Conservation (phyloP, 2,329 filamentous ascomycete species). For the Thelonectria rubi region DNA sequence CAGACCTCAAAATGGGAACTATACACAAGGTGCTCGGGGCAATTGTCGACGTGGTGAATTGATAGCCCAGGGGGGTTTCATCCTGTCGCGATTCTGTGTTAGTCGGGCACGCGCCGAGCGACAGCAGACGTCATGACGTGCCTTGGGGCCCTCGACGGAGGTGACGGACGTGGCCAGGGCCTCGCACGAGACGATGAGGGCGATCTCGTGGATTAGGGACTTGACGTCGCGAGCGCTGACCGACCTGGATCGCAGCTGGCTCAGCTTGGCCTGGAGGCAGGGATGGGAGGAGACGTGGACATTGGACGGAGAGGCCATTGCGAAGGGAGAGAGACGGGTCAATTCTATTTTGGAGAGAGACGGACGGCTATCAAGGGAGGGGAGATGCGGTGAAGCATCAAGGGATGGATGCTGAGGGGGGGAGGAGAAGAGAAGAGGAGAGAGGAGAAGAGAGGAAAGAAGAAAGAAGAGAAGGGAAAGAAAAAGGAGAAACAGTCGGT, state of each 20-base stretch:
- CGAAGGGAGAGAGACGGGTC: constrained; percentile 11
- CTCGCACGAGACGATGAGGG: constrained; percentile 83
- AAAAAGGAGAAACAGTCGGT: constrained; percentile 29
- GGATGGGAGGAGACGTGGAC: constrained; percentile 87
- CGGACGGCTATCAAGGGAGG: constrained; percentile 11
- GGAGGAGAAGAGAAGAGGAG: constrained; percentile 36
- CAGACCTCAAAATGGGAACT: constrained; percentile 91
- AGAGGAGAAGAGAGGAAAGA: constrained; percentile 24
- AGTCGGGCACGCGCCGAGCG: constrained; percentile 9
- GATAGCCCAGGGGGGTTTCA: constrained; percentile 79
- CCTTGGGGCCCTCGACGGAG: constrained; percentile 67
- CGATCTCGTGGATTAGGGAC: constrained; percentile 84
- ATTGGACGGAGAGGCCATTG: constrained; percentile 56
- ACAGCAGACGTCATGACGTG: constrained; percentile 49
- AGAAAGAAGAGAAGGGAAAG: constrained; percentile 8
- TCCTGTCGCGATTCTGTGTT: constrained; percentile 59
- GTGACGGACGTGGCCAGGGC: constrained; percentile 74
- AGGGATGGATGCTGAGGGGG: constrained; percentile 37
- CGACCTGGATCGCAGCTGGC: constrained; percentile 80
- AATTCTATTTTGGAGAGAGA: constrained; percentile 7
- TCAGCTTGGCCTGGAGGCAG: constrained; percentile 87
- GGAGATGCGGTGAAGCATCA: constrained; percentile 36
- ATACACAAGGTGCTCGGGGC: constrained; percentile 76
- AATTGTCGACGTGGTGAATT: constrained; percentile 73
- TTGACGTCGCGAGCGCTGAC: constrained; percentile 81